Evolutionary conservation across 2,329 filamentous ascomycete genomes (phyloP), one percentile per base, ranked within the genome.

Genomic region (Mycosphaerelloides madeirae): DNA sequence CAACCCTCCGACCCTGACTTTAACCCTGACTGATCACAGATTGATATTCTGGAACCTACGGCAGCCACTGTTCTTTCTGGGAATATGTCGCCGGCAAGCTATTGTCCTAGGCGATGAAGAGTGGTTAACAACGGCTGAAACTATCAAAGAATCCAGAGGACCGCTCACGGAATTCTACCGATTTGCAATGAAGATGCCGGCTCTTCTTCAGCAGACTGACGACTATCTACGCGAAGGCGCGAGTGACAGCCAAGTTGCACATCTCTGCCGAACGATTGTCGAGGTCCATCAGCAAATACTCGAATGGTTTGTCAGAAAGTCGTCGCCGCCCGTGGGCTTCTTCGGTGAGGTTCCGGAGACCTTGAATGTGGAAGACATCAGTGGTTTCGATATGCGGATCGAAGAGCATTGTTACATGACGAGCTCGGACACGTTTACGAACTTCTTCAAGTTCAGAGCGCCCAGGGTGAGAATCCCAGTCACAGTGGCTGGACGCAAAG

Each of bases 361-460:
- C 8, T 25, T 38, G 28, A 28, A 22, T 25, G 35, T 22, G 5
- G 29, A 29, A 9, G 29, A 44, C 13, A 19, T 31, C 14, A 33
- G 47, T 15, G 28, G 22, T n/a, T 40, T 46, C 34, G 33, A 44
- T 19, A 31, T 47, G 13, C 31, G 39, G 20, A 35, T 39, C 32
- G 49, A 49, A 36, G 47, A 46, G 37, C 44, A 46, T 20, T 36
- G 34, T 22, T 52, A 39, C 31, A 52, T 46, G 47, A 31, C 15
- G n/a, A 43, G 25, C 25, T 44, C 45, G 12, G 19, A 25, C 2
- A 42, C 35, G 8, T 52, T 46, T 38, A 42, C 19, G 2, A 40
- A 35, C 12, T 33, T 45, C 22, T 44, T 37, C n/a, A 15, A 20
- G 14, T 52, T 49, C 41, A 19, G 44, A 3, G 11, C 36, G 11